Evolutionary conservation across 2,329 filamentous ascomycete genomes (phyloP), one percentile per base, ranked within the genome.

Genomic region (Cladosporium sp.): DNA sequence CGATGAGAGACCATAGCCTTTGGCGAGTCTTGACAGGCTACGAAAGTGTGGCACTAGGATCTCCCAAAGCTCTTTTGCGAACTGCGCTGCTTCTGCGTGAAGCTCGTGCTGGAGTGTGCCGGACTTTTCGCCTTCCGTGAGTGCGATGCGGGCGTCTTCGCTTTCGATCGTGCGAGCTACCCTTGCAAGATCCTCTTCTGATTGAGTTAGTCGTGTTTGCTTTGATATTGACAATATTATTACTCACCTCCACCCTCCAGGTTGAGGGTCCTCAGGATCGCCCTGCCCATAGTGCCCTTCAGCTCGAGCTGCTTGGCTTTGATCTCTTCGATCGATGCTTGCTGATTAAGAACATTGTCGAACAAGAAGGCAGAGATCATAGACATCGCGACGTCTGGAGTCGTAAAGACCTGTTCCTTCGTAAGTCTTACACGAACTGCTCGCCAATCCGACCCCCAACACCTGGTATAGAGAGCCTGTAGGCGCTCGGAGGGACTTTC

Each of bases 31-130:
- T 12, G 30, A 38, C n/a, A 58, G 4, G 18, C n/a, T n/a, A 21
- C 54, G 54, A 14, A 58, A 38, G 54, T 58, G 54, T 18, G 54
- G 54, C 11, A 38, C 10, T 6, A 58, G 6, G 54, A 58, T 58
- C 3, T n/a, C n/a, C 54, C 54, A 58, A 26, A 58, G 54, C 8
- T 58, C 11, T 12, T 7, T n/a, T 38, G 54, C 18, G 32, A 36
- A 24, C 5, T n/a, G 38, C n/a, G 41, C n/a, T 2, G 54, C 54
- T 26, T 58, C 54, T n/a, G 14, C 11, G 14, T 41, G 26, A 18
- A 58, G 54, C 4, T 58, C 4, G 6, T 30, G n/a, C 14, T 36
- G 8, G 8, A 58, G 8, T 6, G n/a, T 7, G 12, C 14, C 32
- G 4, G 15, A n/a, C 38, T 41, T 41, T 12, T 58, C n/a, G 24